A percentile compares a stretch with the other conserved stretches of the same genome.
phyloP scores from a whole-genome alignment of 768 basidiomycete species.

The Rhizopogon vinicolor region DNA sequence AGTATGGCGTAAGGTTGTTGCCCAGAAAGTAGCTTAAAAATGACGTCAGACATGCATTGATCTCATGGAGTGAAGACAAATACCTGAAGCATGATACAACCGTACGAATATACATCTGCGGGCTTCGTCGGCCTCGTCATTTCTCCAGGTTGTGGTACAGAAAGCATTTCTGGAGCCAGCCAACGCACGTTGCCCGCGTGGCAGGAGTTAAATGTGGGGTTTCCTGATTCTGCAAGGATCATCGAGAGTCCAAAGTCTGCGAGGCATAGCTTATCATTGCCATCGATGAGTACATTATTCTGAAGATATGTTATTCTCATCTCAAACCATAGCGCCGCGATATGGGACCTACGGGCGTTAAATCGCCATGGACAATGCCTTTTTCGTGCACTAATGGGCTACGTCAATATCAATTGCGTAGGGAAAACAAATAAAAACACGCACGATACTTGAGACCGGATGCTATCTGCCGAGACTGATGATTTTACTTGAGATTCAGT shows the following conservation, averaged over 20 bases:
- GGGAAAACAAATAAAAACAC: neutral
- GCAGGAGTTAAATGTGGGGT: conserved; percentile 11
- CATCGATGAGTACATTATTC: conserved; percentile 19
- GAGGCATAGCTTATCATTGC: conserved; percentile 10
- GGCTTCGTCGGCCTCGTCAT: conserved; percentile 12
- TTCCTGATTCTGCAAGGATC: conserved; percentile 6
- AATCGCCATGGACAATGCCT: conserved; percentile 33
- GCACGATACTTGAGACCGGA: conserved; percentile 19
- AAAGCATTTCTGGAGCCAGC: conserved; percentile 34
- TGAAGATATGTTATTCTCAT: conserved; percentile 2
- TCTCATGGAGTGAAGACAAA: neutral
- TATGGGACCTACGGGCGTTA: conserved; percentile 28
- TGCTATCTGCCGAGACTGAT: conserved; percentile 20
- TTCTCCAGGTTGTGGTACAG: conserved; percentile 8
- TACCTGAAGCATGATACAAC: conserved; percentile 28
- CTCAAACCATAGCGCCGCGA: neutral
- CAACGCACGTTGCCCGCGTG: conserved; percentile 32
- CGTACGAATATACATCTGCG: conserved; percentile 36
- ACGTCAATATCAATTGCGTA: neutral
- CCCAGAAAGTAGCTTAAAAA: neutral
- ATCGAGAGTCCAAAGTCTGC: conserved; percentile 29
- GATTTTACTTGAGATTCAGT: neutral
- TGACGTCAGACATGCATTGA: neutral
- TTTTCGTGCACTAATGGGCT: conserved; percentile 12
- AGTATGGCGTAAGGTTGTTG: neutral